Evolutionary conservation across 805 yeast species (phyloP).

Genomic region (Candida suzukii): DNA sequence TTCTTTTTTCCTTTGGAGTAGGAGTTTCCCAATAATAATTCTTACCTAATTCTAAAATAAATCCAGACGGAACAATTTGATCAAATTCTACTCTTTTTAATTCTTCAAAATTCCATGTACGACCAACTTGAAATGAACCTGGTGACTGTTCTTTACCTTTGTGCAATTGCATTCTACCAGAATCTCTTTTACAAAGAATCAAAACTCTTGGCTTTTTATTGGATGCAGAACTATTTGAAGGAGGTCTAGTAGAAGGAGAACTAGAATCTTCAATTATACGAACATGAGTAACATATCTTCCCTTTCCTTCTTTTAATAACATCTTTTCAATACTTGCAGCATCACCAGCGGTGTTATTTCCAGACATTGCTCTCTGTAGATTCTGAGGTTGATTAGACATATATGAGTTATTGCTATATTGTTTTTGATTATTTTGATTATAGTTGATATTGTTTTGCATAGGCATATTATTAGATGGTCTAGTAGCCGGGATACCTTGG

Average conservation of each 20-base stretch:
- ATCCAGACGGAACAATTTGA: conserved; percentile 44
- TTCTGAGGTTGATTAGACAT: neutral
- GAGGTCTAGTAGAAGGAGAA: conserved; percentile 65
- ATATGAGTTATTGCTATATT: neutral
- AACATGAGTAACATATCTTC: conserved; percentile 65
- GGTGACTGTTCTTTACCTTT: conserved; percentile 79
- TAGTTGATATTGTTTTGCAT: too few relatives aligned
- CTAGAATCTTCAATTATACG: conserved; percentile 67
- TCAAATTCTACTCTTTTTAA: conserved; percentile 52
- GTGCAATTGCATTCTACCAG: conserved; percentile 68
- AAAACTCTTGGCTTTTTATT: conserved; percentile 58
- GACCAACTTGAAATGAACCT: conserved; percentile 77
- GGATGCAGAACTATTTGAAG: conserved; percentile 36
- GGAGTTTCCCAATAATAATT: conserved; percentile 78
- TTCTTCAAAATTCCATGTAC: conserved; percentile 85
- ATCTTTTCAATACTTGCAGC: neutral
- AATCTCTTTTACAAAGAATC: conserved; percentile 51
- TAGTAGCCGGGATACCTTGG: neutral
- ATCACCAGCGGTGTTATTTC: neutral
- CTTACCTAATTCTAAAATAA: conserved; percentile 58
- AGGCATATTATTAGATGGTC: too few relatives aligned
- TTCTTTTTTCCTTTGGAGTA: conserved; percentile 49
- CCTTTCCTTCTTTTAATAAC: neutral
- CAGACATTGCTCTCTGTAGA: too few relatives aligned
- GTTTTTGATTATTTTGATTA: too few relatives aligned